Conservation (phyloP, 345 rosid species). For the Gossypium ekmanianum region DNA sequence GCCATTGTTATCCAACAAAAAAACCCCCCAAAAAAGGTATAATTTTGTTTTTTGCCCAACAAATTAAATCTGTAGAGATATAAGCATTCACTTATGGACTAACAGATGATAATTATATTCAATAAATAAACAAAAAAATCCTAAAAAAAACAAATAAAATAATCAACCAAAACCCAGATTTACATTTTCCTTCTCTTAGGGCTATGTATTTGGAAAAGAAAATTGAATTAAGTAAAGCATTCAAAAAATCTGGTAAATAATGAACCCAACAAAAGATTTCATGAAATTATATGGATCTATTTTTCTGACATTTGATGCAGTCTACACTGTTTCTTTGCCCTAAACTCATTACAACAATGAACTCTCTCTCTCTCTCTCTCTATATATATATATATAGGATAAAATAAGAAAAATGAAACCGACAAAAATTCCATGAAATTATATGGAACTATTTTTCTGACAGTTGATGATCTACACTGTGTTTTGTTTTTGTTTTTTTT, state of each 20-base stretch:
- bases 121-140: neutral
- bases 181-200: neutral
- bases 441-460: neutral
- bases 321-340: too few species aligned
- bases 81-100: neutral
- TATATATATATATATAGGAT: neutral
- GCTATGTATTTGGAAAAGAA: neutral
- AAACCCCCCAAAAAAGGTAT: too few species aligned
- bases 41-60: neutral
- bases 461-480: constrained; percentile 6
- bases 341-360: too few species aligned
- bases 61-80: neutral
- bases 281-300: too few species aligned
- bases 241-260: too few species aligned
- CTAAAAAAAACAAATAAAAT: neutral
- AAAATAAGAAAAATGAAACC: too few species aligned
- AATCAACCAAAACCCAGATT: neutral
- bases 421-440: neutral
- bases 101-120: neutral
- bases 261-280: too few species aligned
- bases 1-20: too few species aligned
- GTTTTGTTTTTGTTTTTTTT: neutral
- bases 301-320: too few species aligned
- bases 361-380: too few species aligned
- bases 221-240: too few species aligned